These are phyloP conservation scores for Exophiala viscosa DNA, from an alignment of 2,329 filamentous ascomycete genomes.

Conservation along the genomic window DNA sequence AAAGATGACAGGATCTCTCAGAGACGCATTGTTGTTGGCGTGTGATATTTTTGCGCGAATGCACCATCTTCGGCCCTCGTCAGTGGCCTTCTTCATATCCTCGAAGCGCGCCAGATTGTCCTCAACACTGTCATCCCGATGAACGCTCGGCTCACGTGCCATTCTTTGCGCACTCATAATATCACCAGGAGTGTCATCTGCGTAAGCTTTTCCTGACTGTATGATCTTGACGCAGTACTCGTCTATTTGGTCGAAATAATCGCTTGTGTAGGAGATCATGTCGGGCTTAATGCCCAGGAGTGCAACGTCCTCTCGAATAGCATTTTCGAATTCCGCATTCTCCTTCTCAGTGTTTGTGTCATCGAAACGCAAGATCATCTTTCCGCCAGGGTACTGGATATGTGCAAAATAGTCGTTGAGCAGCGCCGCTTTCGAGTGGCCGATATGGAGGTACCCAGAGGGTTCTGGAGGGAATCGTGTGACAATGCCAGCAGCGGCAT, in stretches of 20 bases:
- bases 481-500: conserved; percentile 33
- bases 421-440: conserved; percentile 34
- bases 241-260: conserved; percentile 92
- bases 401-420: conserved; percentile 35
- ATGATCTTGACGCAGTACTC: conserved; percentile 81
- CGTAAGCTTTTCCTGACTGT: conserved; percentile 82
- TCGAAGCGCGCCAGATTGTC: conserved; percentile 83
- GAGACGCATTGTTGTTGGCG: conserved; percentile 89
- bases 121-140: conserved; percentile 73
- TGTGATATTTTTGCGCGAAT: conserved; percentile 92
- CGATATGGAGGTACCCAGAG: conserved; percentile 37
- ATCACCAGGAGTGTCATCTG: conserved; percentile 89
- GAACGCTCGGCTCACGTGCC: conserved; percentile 75
- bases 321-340: conserved; percentile 92
- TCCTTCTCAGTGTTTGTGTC: conserved; percentile 98
- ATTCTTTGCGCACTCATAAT: conserved; percentile 81
- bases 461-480: conserved; percentile 37
- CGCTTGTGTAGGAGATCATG: conserved; percentile 80
- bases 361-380: conserved; percentile 86
- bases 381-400: conserved; percentile 52
- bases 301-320: conserved; percentile 85
- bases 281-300: conserved; percentile 92
- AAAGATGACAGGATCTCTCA: conserved; percentile 96
- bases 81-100: conserved; percentile 84
- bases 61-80: conserved; percentile 78